phyloP scores from a whole-genome alignment of 352 stramenopile species.

The Phytophthora macrochlamydospora region DNA sequence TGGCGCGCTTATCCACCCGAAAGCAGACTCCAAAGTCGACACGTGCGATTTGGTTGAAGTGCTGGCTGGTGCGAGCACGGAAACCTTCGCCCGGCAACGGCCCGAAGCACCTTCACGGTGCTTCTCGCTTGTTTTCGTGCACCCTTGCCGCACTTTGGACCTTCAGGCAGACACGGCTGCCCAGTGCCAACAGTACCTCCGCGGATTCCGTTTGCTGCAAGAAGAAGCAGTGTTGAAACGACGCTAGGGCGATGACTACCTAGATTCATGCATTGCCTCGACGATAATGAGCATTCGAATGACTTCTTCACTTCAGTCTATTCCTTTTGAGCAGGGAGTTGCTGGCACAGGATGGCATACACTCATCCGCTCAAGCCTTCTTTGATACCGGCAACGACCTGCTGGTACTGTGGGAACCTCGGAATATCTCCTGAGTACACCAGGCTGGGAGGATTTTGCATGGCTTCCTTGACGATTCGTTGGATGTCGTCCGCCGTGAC shows the following conservation, averaged over 20 bases:
- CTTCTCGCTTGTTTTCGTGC: constrained; percentile 74
- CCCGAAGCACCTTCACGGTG: constrained; percentile 45
- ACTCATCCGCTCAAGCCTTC: constrained; percentile 61
- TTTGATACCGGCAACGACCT: constrained; percentile 75
- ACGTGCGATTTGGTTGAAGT: constrained; percentile 60
- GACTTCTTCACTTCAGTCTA: neutral
- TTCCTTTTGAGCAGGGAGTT: constrained; percentile 6
- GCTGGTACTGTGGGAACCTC: constrained; percentile 83
- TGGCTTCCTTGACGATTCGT: constrained; percentile 74
- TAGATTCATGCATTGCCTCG: no score
- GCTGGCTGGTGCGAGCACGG: constrained; percentile 48
- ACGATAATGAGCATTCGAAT: no score
- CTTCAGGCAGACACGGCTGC: constrained; percentile 62
- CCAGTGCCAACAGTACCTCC: constrained; percentile 48
- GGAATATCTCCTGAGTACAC: constrained; percentile 85
- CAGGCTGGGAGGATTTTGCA: constrained; percentile 80
- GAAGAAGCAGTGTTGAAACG: constrained; percentile 50
- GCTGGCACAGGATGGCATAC: constrained; percentile 8
- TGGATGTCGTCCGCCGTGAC: constrained; percentile 89
- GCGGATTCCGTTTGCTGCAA: constrained; percentile 63
- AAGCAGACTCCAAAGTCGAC: constrained; percentile 52
- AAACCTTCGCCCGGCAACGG: constrained; percentile 48
- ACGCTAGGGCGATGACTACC: constrained; percentile 16
- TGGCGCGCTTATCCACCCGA: constrained; percentile 39
- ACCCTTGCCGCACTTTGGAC: constrained; percentile 74